Conservation (phyloP, 768 basidiomycete species). For the Mrakia frigida region DNA sequence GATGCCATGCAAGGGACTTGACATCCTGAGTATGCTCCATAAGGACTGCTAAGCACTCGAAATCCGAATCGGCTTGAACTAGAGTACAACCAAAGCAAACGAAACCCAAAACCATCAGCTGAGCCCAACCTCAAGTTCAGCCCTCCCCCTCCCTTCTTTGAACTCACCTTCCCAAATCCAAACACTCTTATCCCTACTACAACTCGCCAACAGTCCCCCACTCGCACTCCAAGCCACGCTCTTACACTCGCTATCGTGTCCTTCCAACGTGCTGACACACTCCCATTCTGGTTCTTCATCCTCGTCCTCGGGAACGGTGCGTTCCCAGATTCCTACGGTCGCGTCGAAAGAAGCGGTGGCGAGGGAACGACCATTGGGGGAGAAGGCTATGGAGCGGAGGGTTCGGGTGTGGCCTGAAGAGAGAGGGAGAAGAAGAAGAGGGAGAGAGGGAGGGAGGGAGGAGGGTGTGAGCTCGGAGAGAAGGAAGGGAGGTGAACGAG, state of each 20-base stretch:
- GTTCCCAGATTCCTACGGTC: conserved; percentile 86
- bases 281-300: conserved; percentile 93
- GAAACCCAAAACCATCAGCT: neutral
- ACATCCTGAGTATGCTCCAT: conserved; percentile 98
- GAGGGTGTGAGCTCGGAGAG: neutral
- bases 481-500: neutral
- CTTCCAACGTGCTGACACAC: conserved; percentile 77
- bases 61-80: conserved; percentile 89
- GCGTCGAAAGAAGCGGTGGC: conserved; percentile 93
- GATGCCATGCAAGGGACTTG: conserved; percentile 92
- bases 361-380: conserved; percentile 76
- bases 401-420: conserved; percentile 78
- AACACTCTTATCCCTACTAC: conserved; percentile 92
- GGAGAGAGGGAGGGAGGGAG: neutral
- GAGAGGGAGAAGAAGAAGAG: too few relatives aligned
- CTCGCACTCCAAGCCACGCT: conserved; percentile 73
- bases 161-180: conserved; percentile 95
- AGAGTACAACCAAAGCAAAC: neutral
- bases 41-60: conserved; percentile 87
- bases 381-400: conserved; percentile 79
- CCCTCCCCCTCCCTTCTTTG: neutral
- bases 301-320: conserved; percentile 53
- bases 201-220: conserved; percentile 81
- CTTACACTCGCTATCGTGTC: conserved; percentile 95
- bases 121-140: neutral